phyloP scores from a whole-genome alignment of 2,329 filamentous ascomycete species.

The Phaeophleospora eucalypticola region DNA sequence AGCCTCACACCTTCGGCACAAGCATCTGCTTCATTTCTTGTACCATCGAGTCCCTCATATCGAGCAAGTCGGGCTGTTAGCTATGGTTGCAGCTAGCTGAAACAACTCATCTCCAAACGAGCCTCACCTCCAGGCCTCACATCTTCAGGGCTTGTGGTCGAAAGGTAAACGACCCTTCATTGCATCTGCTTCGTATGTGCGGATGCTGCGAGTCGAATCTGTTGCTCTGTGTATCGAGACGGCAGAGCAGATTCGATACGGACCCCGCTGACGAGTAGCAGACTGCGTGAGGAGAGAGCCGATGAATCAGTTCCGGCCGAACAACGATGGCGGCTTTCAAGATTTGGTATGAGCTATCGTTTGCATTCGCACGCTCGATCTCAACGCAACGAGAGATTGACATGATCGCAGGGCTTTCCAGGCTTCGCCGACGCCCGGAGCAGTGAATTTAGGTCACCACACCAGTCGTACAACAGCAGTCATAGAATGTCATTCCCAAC shows the following conservation, averaged over 20 bases:
- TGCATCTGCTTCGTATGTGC: too few relatives aligned
- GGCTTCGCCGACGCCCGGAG: background rate
- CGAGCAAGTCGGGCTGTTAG: too few relatives aligned
- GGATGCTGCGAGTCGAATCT: too few relatives aligned
- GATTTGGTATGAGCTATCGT: background rate
- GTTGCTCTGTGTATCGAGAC: too few relatives aligned
- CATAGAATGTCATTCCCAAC: slow-evolving; percentile 9
- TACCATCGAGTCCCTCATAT: too few relatives aligned
- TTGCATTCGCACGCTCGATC: background rate
- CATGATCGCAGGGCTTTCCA: background rate
- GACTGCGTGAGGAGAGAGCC: background rate
- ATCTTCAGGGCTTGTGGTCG: slow-evolving; percentile 2
- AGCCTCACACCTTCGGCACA: background rate
- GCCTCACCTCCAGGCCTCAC: background rate
- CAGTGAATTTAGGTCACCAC: background rate
- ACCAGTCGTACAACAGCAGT: background rate
- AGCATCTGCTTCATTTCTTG: background rate
- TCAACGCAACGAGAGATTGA: background rate
- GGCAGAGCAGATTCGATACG: too few relatives aligned
- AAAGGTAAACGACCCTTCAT: slow-evolving; percentile 7
- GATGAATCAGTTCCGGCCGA: background rate
- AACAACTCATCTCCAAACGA: too few relatives aligned
- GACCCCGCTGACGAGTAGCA: background rate
- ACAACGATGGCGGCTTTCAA: background rate
- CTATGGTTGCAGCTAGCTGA: too few relatives aligned